These are phyloP conservation scores for Globisporangium cederbergense DNA, from an alignment of 352 stramenopile species.

Conservation along the genomic window DNA sequence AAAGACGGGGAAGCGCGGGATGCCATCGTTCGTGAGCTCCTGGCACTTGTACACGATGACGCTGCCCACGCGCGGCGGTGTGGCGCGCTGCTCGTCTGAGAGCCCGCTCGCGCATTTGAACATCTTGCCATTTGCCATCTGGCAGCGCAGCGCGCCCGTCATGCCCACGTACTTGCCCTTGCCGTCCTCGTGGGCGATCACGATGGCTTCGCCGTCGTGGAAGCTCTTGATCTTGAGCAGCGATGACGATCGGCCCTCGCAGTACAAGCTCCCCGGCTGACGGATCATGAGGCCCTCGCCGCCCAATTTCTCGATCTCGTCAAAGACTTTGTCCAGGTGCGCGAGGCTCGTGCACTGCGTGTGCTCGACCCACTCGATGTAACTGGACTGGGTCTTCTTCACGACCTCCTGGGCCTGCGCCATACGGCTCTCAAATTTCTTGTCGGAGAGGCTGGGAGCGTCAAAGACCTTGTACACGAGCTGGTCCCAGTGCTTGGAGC, in stretches of 20 bases:
- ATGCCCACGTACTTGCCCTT: constrained; percentile 68
- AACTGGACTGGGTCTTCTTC: constrained; percentile 24
- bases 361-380: constrained; percentile 62
- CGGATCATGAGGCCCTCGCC: constrained; percentile 76
- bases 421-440: constrained; percentile 66
- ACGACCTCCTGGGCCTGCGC: constrained; percentile 27
- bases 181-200: constrained; percentile 62
- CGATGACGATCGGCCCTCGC: constrained; percentile 39
- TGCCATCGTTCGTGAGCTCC: constrained; percentile 64
- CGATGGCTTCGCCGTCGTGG: constrained; percentile 59
- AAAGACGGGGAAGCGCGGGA: constrained; percentile 75
- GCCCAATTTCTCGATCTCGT: constrained; percentile 50
- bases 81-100: constrained; percentile 47
- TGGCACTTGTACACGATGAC: constrained; percentile 83
- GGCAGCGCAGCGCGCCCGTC: constrained; percentile 50
- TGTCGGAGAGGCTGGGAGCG: constrained; percentile 33
- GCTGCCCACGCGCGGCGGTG: constrained; percentile 43
- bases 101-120: constrained; percentile 73
- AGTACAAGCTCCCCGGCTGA: constrained; percentile 52
- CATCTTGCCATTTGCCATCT: constrained; percentile 62
- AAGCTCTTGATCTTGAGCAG: constrained; percentile 82
- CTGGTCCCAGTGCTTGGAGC: constrained; percentile 49
- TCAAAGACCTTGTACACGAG: constrained; percentile 77
- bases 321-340: constrained; percentile 53
- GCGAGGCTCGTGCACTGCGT: constrained; percentile 44